Evolutionary conservation across 2,329 filamentous ascomycete species (phyloP), one percentile per base, ranked within the genome.

Genomic region (Sarocladium strictum): DNA sequence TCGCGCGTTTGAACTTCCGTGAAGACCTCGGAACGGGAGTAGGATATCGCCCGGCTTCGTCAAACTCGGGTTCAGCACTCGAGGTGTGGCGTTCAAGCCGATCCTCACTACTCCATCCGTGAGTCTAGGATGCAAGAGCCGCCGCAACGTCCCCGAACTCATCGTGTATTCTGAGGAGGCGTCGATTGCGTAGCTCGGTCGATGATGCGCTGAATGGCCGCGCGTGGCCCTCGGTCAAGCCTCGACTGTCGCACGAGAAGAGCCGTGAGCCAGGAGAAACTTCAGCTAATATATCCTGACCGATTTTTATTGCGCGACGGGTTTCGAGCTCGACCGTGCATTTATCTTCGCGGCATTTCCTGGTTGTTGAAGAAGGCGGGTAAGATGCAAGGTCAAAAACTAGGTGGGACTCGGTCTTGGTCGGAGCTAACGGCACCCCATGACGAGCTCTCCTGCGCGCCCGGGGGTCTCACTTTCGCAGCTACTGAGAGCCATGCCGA

Each of bases 131-230:
- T 76, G 70, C 70, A 78, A 70, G 68, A 70, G 70, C 64, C 73
- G 74, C 62, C 75, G 76, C 63, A 76, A 69, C 64, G 71, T 71
- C 67, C 73, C 75, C 69, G 74, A 71, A 67, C 72, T 72, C 76
- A 79, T 79, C 61, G 62, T 72, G 64, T 64, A 61, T 58, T 62
- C 58, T 57, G 62, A 58, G 58, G 59, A 60, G 58, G 23, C 17
- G 27, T 33, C n/a, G 27, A 33, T 11, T 10, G 15, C 14, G 17
- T 24, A 11, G 6, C 12, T 19, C 23, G 11, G 43, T 35, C 26
- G 47, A 33, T 21, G 47, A 35, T 51, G 47, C 47, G 47, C 47
- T 51, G 10, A 32, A 32, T 35, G 47, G 47, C 47, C 47, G 47
- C 47, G 47, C 47, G 27, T 33, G 47, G 47, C 47, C 47, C 27